These are phyloP conservation scores for Hyphodiscus sp. DNA, from an alignment of 2,329 filamentous ascomycete species.

Conservation along the genomic window DNA sequence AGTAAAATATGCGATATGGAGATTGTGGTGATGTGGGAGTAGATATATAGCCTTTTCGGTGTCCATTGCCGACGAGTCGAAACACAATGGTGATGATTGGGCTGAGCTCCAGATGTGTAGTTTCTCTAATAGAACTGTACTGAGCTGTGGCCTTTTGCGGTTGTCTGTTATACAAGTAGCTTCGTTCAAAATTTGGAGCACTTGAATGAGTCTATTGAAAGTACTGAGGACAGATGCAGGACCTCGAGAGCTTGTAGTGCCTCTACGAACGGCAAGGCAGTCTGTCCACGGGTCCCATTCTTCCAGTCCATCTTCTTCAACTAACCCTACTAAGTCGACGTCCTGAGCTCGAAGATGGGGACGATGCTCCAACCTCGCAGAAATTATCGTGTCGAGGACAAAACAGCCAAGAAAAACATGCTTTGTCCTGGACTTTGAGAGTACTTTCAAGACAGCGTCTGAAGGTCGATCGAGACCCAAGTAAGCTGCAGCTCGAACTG, in stretches of 20 bases:
- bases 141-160: constrained; percentile 12
- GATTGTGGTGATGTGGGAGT: constrained; percentile 28
- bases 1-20: constrained; percentile 26
- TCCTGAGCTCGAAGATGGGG: constrained; percentile 45
- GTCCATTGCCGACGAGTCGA: constrained; percentile 16
- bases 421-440: constrained; percentile 28
- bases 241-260: constrained; percentile 17
- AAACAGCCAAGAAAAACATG: constrained; percentile 52
- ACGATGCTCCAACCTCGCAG: constrained; percentile 42
- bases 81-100: constrained; percentile 21
- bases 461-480: constrained; percentile 34
- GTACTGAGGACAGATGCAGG: constrained; percentile 30
- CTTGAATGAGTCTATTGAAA: constrained; percentile 29
- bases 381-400: constrained; percentile 53
- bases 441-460: constrained; percentile 13
- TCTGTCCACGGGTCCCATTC: constrained; percentile 70
- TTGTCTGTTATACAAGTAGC: constrained; percentile 16
- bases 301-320: constrained; percentile 62
- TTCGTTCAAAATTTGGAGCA: constrained; percentile 27
- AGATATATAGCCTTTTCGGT: constrained; percentile 17
- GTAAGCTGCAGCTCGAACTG: constrained; percentile 47
- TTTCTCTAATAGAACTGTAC: constrained; percentile 20
- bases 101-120: constrained; percentile 22
- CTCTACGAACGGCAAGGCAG: constrained; percentile 34
- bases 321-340: constrained; percentile 37